phyloP scores from a whole-genome alignment of 2,329 filamentous ascomycete genomes.

The Hansfordia pulvinata region DNA sequence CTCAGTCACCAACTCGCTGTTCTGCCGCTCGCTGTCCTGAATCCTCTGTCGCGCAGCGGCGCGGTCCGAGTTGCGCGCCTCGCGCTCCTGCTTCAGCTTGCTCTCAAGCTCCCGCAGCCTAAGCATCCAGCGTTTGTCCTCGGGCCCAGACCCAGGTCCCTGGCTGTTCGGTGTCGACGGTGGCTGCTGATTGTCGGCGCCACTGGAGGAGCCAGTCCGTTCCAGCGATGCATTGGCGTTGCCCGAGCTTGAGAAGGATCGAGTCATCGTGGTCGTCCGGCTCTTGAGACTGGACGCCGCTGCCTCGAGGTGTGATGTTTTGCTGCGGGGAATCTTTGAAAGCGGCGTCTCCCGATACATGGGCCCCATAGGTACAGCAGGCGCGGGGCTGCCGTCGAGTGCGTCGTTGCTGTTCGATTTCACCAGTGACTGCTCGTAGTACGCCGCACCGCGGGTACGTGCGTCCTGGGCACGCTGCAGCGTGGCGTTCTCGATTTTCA shows the following conservation, averaged over 20 bases:
- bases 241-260: slow-evolving; percentile 14
- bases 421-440: slow-evolving; percentile 19
- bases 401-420: slow-evolving; percentile 24
- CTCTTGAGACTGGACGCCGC: slow-evolving; percentile 12
- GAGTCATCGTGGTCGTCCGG: slow-evolving; percentile 12
- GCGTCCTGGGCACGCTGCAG: slow-evolving; percentile 51
- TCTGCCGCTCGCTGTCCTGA: slow-evolving; percentile 18
- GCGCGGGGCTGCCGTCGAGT: slow-evolving; percentile 34
- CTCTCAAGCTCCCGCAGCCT: slow-evolving; percentile 77
- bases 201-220: slow-evolving; percentile 5
- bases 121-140: slow-evolving; percentile 71
- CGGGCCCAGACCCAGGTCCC: slow-evolving; percentile 10
- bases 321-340: slow-evolving; percentile 26
- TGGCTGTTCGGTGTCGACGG: slow-evolving; percentile 9
- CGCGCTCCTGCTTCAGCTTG: slow-evolving; percentile 78
- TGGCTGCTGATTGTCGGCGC: slow-evolving; percentile 7
- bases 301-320: slow-evolving; percentile 14
- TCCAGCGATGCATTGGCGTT: slow-evolving; percentile 9
- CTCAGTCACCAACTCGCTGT: slow-evolving; percentile 16
- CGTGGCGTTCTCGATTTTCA: slow-evolving; percentile 56
- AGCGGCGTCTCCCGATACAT: slow-evolving; percentile 14
- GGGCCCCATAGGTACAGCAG: slow-evolving; percentile 39
- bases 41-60: slow-evolving; percentile 64
- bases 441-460: slow-evolving; percentile 25
- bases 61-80: slow-evolving; percentile 73